phyloP scores from a whole-genome alignment of 495 filamentous ascomycete genomes.

The Eremomyces bilateralis region DNA sequence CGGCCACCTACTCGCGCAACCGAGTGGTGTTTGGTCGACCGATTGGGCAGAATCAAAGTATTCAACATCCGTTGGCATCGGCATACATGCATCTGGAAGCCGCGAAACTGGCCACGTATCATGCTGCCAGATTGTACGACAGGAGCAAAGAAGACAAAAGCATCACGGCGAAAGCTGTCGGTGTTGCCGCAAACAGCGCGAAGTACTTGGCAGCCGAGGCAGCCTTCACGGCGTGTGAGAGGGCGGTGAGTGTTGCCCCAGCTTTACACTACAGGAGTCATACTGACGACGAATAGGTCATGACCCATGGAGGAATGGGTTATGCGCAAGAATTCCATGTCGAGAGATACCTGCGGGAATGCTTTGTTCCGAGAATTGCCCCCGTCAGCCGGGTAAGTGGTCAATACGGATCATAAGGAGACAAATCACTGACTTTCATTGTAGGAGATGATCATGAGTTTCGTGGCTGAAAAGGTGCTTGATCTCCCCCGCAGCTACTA shows the following conservation, averaged over 20 bases:
- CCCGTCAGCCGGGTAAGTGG: constrained; percentile 37
- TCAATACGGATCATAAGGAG: neutral
- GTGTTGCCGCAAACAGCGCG: constrained; percentile 52
- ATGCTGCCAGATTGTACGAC: constrained; percentile 55
- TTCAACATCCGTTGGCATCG: constrained; percentile 52
- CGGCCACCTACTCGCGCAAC: constrained; percentile 43
- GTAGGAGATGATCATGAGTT: constrained; percentile 60
- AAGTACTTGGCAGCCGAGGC: constrained; percentile 68
- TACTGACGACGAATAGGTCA: constrained; percentile 8
- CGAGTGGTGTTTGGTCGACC: constrained; percentile 46
- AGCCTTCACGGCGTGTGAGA: constrained; percentile 52
- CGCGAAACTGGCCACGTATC: constrained; percentile 57
- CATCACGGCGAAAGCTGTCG: constrained; percentile 38
- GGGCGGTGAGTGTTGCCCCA: constrained; percentile 23
- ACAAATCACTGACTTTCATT: constrained; percentile 1
- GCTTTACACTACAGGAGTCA: neutral
- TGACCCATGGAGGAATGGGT: constrained; percentile 54
- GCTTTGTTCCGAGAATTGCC: constrained; percentile 52
- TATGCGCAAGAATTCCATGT: constrained; percentile 65
- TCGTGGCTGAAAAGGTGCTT: constrained; percentile 51
- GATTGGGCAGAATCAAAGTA: constrained; percentile 55
- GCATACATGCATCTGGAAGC: constrained; percentile 64
- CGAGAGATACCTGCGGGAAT: constrained; percentile 54
- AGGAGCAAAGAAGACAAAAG: constrained; percentile 27
- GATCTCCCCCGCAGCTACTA: constrained; percentile 33